A percentile compares a stretch with the other conserved stretches of the same genome.
These are phyloP conservation scores for Pyrus betulifolia DNA, from an alignment of 306 rosid genomes.

Conservation along the genomic window DNA sequence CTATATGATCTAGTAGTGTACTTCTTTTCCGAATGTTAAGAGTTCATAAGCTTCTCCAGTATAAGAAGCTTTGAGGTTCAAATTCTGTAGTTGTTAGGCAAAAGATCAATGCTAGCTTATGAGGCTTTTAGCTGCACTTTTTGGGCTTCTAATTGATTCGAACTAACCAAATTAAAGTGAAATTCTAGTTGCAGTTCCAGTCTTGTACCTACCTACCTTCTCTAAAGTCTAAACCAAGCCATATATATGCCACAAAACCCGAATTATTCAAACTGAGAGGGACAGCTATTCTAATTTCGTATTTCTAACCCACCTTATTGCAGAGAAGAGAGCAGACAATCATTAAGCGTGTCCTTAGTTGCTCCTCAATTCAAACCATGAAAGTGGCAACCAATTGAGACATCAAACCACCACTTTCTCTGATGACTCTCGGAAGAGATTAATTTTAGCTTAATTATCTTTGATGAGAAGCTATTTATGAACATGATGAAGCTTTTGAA, in stretches of 20 bases:
- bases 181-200: background rate
- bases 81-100: too few relatives aligned
- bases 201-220: background rate
- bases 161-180: background rate
- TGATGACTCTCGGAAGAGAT: background rate
- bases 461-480: slow-evolving; percentile 1
- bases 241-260: background rate
- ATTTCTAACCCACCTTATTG: background rate
- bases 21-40: too few relatives aligned
- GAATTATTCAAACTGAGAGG: slow-evolving; percentile 3
- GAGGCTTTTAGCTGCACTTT: too few relatives aligned
- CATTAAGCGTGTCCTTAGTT: background rate
- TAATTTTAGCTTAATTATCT: background rate
- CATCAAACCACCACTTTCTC: slow-evolving; percentile 4
- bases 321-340: background rate
- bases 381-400: slow-evolving; percentile 8
- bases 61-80: too few relatives aligned
- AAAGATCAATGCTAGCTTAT: too few relatives aligned
- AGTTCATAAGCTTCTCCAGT: too few relatives aligned
- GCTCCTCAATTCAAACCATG: background rate
- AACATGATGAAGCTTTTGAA: background rate
- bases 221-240: slow-evolving; percentile 8
- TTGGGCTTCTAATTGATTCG: background rate
- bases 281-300: background rate
- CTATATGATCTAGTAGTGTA: too few relatives aligned